phyloP scores from a whole-genome alignment of 345 rosid species.

The Nasturtium officinale region DNA sequence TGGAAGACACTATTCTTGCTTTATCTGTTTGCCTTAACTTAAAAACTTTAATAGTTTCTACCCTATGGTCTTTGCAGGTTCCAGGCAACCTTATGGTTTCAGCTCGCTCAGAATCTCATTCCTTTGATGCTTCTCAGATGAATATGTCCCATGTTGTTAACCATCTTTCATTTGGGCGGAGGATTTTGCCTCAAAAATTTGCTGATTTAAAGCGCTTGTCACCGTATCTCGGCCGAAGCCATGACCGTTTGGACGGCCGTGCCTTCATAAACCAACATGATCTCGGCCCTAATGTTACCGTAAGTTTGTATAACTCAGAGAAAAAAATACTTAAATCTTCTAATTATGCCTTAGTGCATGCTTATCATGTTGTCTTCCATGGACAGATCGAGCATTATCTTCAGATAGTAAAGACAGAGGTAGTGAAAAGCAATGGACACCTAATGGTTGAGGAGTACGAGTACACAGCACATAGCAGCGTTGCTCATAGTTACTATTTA shows the following conservation, averaged over 20 bases:
- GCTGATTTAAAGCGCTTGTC: conserved; percentile 66
- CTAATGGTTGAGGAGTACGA: conserved; percentile 78
- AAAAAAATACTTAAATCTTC: not conserved
- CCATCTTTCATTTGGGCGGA: conserved; percentile 89
- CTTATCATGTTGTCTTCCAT: conserved; percentile 6
- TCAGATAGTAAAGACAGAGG: conserved; percentile 93
- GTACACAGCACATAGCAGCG: conserved; percentile 96
- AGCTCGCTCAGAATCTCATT: conserved; percentile 92
- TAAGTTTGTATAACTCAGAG: conserved; percentile 48
- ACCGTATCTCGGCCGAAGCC: conserved; percentile 81
- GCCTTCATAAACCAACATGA: conserved; percentile 77
- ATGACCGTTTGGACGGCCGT: conserved; percentile 78
- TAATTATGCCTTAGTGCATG: not conserved
- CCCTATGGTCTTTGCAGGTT: conserved; percentile 60
- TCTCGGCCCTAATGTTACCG: conserved; percentile 88
- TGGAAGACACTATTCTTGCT: conserved; percentile 15
- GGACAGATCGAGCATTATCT: conserved; percentile 97
- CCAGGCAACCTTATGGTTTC: conserved; percentile 91
- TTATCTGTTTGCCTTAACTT: not conserved
- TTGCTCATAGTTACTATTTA: conserved; percentile 66
- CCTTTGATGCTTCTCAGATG: conserved; percentile 87
- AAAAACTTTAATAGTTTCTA: not conserved
- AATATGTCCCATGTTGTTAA: conserved; percentile 93
- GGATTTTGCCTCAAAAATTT: conserved; percentile 58
- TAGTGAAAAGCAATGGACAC: conserved; percentile 54